phyloP scores from a whole-genome alignment of 1,284 basidiomycete genomes.

The Phaffia rhodozyma region DNA sequence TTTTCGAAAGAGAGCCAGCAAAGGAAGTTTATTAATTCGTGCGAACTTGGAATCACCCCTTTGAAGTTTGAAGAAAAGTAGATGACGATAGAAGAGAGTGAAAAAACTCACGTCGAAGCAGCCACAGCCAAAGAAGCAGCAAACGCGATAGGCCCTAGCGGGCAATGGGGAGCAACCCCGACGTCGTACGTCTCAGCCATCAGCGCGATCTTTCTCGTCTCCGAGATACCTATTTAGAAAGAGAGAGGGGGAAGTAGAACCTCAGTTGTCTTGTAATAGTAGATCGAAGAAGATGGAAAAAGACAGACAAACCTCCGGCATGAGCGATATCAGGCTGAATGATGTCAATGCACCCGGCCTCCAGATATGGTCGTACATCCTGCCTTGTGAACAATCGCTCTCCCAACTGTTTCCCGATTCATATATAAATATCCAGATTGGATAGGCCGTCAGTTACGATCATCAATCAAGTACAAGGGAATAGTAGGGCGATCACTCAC shows the following conservation, averaged over 20 bases:
- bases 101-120: constrained; percentile 44
- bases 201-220: constrained; percentile 53
- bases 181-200: constrained; percentile 59
- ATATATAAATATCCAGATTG: not conserved
- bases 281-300: no score
- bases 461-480: no score
- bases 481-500: constrained; percentile 21
- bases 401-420: constrained; percentile 39
- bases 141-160: constrained; percentile 52
- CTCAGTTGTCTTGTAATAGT: not conserved
- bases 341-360: constrained; percentile 54
- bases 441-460: constrained; percentile 1
- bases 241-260: not conserved
- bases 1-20: constrained; percentile 32
- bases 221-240: constrained; percentile 64
- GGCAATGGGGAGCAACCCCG: constrained; percentile 37
- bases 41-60: no score
- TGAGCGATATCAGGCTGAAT: constrained; percentile 57
- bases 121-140: constrained; percentile 51
- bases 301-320: constrained; percentile 24
- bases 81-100: not conserved
- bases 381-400: constrained; percentile 56
- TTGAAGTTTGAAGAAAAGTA: no score
- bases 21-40: not conserved
- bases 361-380: constrained; percentile 59